Evolutionary conservation across 2,329 filamentous ascomycete species (phyloP).

Genomic region (Fusarium duplospermum): DNA sequence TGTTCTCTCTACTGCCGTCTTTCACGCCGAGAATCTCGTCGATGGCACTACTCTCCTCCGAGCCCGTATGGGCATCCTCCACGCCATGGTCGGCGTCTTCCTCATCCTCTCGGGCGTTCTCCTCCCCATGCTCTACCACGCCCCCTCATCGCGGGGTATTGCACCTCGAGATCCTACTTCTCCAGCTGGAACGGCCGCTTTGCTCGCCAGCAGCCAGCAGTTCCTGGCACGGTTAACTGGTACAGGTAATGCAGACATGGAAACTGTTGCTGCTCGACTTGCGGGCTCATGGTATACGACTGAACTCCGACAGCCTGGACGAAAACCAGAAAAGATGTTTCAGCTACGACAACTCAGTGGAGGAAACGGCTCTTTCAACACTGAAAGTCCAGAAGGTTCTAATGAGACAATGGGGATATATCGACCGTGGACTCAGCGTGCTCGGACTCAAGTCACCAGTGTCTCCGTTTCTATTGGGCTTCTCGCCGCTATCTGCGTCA

Average conservation of each 20-base stretch:
- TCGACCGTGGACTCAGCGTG: constrained; percentile 41
- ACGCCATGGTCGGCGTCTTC: constrained; percentile 41
- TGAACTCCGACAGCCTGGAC: constrained; percentile 36
- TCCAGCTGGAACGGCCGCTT: constrained; percentile 40
- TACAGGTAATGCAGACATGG: constrained; percentile 40
- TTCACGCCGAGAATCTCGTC: constrained; percentile 37
- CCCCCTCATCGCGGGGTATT: constrained; percentile 42
- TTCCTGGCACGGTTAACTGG: constrained; percentile 38
- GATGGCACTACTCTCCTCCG: constrained; percentile 35
- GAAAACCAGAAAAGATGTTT: constrained; percentile 39
- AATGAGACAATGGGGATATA: constrained; percentile 34
- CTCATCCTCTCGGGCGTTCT: constrained; percentile 32
- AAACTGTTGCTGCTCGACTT: constrained; percentile 35
- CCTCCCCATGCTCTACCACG: constrained; percentile 43
- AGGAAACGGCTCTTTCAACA: constrained; percentile 27
- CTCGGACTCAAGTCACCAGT: constrained; percentile 22
- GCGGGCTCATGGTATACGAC: constrained; percentile 47
- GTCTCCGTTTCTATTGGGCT: constrained; percentile 29
- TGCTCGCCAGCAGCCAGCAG: constrained; percentile 41
- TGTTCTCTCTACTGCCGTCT: constrained; percentile 44
- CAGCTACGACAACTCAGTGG: constrained; percentile 41
- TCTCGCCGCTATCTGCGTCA: constrained; percentile 36
- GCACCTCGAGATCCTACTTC: constrained; percentile 45
- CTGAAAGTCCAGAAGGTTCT: constrained; percentile 13
- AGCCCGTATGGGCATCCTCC: constrained; percentile 34